Base-by-base conservation (phyloP, 331 rosid genomes). In the Telfairia occidentalis region DNA sequence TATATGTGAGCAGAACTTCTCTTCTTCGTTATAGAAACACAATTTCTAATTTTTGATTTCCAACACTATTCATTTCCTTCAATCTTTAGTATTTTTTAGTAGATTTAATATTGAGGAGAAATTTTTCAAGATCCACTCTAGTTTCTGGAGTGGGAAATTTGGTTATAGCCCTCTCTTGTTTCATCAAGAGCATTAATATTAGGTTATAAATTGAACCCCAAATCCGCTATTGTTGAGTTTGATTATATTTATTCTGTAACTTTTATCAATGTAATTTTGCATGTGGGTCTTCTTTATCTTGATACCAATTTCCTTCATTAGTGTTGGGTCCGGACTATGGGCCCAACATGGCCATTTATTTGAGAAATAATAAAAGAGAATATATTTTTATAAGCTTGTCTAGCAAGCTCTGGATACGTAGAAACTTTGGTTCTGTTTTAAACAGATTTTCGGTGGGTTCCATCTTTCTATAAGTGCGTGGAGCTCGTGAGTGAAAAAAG, bases 61-160 rank as follows among this genome's bases (percentile, higher is more conserved):
- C 34, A n/a, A n/a, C 23, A 73, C 77, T 32, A 78, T 66, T 65
- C 34, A 0, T 9, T 19, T 4, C 26, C 35, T 26, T 28, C 23
- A 59, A 3, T 53, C 46, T 48, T 54, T 26, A 71, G 21, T 48
- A 4, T 28, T 49, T 28, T 24, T 50, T 84, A 93, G 98, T 86
- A 86, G 97, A 91, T 82, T 88, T 93, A 64, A 73, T 88, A 58
- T 89, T 91, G 98, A 91, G 98, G 98, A 93, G 83, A 74, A 96
- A 91, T 38, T 78, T 87, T 75, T 87, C 90, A 74, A 93, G 95
- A 89, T 93, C 97, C 24, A 89, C 87, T 52, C 88, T 94, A 79
- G 84, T 86, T 37, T 89, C 89, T 18, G 96, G 96, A 64, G 38
- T 86, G 53, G 98, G 98, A 73, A 82, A 94, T 74, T 88, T 88